Conservation (phyloP, 2,329 filamentous ascomycete species). For the Talaromyces sp. region DNA sequence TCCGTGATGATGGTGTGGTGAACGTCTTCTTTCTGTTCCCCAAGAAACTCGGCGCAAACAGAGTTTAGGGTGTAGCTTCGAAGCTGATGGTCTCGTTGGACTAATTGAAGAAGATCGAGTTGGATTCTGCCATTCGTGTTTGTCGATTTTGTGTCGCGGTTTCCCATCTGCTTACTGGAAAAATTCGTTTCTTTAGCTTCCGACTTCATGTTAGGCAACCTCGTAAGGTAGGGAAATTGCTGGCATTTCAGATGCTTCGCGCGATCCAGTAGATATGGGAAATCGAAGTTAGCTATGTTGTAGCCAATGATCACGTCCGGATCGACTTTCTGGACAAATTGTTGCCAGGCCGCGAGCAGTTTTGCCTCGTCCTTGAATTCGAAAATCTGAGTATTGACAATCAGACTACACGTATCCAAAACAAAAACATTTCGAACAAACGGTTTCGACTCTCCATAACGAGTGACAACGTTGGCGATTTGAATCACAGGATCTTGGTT, state of each 20-base stretch:
- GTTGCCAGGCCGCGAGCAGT: conserved; percentile 88
- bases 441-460: conserved; percentile 91
- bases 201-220: conserved; percentile 68
- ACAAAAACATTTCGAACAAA: conserved; percentile 97
- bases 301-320: conserved; percentile 98
- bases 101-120: conserved; percentile 86
- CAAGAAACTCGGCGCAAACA: conserved; percentile 88
- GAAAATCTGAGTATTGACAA: conserved; percentile 90
- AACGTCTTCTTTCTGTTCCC: conserved; percentile 97
- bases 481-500: conserved; percentile 92
- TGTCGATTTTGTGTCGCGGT: conserved; percentile 86
- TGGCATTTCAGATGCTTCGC: conserved; percentile 76
- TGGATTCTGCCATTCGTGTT: conserved; percentile 94
- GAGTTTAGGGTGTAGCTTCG: conserved; percentile 97
- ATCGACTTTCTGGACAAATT: conserved; percentile 85
- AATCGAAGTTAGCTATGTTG: conserved; percentile 98
- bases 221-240: conserved; percentile 82
- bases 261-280: conserved; percentile 87
- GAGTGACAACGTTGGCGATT: conserved; percentile 92
- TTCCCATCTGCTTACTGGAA: conserved; percentile 97
- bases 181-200: conserved; percentile 76
- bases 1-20: conserved; percentile 99
- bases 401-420: conserved; percentile 83
- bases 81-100: conserved; percentile 91
- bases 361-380: conserved; percentile 76